Evolutionary conservation across 352 stramenopile species (phyloP).

Genomic region (Phytopythium vexans): DNA sequence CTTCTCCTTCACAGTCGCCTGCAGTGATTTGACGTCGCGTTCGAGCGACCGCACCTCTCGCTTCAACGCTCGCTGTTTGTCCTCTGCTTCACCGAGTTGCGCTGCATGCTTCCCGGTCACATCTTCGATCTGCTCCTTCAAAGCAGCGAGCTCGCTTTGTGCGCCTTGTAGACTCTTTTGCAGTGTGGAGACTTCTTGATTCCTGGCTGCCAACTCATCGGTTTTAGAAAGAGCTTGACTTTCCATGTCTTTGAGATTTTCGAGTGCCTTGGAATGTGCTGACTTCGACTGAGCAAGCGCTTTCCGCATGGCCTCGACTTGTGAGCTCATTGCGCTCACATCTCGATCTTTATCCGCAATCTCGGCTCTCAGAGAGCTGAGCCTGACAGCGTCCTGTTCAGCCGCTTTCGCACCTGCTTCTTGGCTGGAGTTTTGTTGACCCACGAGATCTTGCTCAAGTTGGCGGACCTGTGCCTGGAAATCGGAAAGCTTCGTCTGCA

Average conservation of each 20-base stretch:
- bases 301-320: slow-evolving; percentile 16
- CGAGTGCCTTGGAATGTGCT: neutral
- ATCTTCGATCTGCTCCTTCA: slow-evolving; percentile 24
- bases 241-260: neutral
- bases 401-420: slow-evolving; percentile 20
- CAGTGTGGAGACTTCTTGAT: slow-evolving; percentile 13
- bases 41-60: slow-evolving; percentile 57
- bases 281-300: slow-evolving; percentile 17
- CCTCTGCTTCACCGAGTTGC: slow-evolving; percentile 46
- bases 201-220: slow-evolving; percentile 4
- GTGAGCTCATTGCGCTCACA: slow-evolving; percentile 14
- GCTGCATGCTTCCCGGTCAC: slow-evolving; percentile 3
- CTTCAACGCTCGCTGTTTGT: slow-evolving; percentile 48
- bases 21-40: slow-evolving; percentile 52
- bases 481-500: slow-evolving; percentile 26
- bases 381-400: slow-evolving; percentile 14
- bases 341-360: slow-evolving; percentile 21
- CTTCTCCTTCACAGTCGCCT: slow-evolving; percentile 44
- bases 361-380: slow-evolving; percentile 15
- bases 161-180: slow-evolving; percentile 13
- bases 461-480: slow-evolving; percentile 17
- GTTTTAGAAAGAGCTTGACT: neutral
- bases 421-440: slow-evolving; percentile 15
- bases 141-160: slow-evolving; percentile 14
- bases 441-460: slow-evolving; percentile 31